These are phyloP conservation scores for Penicillium steckii DNA, from an alignment of 495 filamentous ascomycete species.

Conservation along the genomic window DNA sequence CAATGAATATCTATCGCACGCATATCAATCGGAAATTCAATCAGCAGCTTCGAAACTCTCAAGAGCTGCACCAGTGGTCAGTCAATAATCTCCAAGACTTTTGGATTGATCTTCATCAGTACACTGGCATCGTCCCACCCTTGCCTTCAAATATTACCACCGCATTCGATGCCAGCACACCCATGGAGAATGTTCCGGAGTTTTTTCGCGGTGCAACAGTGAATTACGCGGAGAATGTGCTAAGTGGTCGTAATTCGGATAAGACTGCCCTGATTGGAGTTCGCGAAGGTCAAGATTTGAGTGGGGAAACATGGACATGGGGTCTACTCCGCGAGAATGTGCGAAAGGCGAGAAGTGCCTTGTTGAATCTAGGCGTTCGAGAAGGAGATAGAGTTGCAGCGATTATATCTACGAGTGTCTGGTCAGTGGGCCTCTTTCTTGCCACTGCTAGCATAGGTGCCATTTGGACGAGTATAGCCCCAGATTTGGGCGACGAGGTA, in stretches of 20 bases:
- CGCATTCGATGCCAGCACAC: conserved; percentile 58
- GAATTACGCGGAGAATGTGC: conserved; percentile 76
- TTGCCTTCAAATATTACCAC: conserved; percentile 39
- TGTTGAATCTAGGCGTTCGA: conserved; percentile 49
- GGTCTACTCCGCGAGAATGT: conserved; percentile 52
- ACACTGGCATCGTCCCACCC: conserved; percentile 17
- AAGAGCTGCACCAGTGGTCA: conserved; percentile 21
- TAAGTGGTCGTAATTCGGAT: conserved; percentile 43
- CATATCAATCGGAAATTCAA: conserved; percentile 21
- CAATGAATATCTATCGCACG: conserved; percentile 22
- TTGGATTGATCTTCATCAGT: conserved; percentile 20
- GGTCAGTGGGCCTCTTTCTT: conserved; percentile 61
- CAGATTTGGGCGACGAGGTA: conserved; percentile 63
- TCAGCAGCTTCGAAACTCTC: conserved; percentile 10
- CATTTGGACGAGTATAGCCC: conserved; percentile 63
- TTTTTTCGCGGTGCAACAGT: conserved; percentile 59
- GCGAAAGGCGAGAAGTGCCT: conserved; percentile 52
- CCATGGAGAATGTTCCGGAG: conserved; percentile 61
- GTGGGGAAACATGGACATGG: conserved; percentile 56
- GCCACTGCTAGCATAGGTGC: conserved; percentile 61
- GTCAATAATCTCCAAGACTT: conserved; percentile 18
- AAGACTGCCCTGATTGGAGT: conserved; percentile 63
- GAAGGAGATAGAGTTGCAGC: conserved; percentile 66
- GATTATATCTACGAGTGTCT: conserved; percentile 65
- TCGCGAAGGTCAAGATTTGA: conserved; percentile 62